These are phyloP conservation scores for Margaritispora aquatica DNA, from an alignment of 495 filamentous ascomycete species.

Conservation along the genomic window DNA sequence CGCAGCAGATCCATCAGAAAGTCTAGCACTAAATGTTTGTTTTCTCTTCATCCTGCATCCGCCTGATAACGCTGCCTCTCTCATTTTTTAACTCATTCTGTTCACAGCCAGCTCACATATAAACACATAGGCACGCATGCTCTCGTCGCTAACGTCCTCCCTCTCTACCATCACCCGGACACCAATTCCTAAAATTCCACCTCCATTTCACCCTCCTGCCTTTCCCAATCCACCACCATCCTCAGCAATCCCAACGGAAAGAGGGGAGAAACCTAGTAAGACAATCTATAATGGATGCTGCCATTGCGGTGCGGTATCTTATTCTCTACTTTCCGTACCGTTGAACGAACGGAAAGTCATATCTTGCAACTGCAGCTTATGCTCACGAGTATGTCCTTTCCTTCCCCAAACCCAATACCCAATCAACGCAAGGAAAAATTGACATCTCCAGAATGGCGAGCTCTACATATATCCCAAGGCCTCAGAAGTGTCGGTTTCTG, in stretches of 20 bases:
- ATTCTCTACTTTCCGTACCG: conserved; percentile 6
- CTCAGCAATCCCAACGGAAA: not conserved
- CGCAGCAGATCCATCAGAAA: not conserved
- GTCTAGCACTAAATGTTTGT: conserved; percentile 7
- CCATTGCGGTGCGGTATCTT: conserved; percentile 17
- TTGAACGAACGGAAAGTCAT: conserved; percentile 12
- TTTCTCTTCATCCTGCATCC: not conserved
- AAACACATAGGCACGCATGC: conserved; percentile 6
- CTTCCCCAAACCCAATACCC: not conserved
- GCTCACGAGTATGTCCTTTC: conserved; percentile 13
- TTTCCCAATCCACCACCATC: not conserved
- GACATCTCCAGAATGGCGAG: conserved; percentile 14
- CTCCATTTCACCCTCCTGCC: not conserved
- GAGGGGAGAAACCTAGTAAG: not conserved
- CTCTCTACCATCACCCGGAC: not conserved
- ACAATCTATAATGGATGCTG: conserved; percentile 12
- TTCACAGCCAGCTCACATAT: not conserved
- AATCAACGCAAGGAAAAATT: too few species aligned
- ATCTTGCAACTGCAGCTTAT: conserved; percentile 18
- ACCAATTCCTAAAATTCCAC: not conserved
- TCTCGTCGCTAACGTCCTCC: not conserved
- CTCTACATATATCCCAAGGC: conserved; percentile 14
- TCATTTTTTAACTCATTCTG: not conserved
- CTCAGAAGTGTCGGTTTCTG: not conserved
- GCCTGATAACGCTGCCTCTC: too few species aligned